Evolutionary conservation across 352 stramenopile species (phyloP).

Genomic region (Elongisporangium undulatum): DNA sequence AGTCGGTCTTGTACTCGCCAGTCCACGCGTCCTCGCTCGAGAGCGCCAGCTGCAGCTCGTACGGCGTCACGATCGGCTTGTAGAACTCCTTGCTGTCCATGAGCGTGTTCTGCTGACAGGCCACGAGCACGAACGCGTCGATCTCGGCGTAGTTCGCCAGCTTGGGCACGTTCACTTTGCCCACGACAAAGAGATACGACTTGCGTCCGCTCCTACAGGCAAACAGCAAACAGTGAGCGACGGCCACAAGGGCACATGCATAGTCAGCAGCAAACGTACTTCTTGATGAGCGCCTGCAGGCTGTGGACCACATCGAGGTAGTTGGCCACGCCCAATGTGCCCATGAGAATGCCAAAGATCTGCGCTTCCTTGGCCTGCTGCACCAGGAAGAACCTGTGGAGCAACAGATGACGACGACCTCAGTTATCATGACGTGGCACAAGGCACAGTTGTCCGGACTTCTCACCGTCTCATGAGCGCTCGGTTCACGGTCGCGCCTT

Average conservation of each 20-base stretch:
- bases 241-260: not conserved
- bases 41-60: constrained; percentile 94
- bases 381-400: constrained; percentile 69
- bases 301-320: constrained; percentile 91
- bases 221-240: constrained; percentile 3
- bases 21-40: constrained; percentile 85
- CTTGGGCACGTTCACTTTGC: constrained; percentile 97
- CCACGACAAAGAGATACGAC: constrained; percentile 96
- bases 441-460: not conserved
- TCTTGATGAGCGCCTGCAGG: constrained; percentile 85
- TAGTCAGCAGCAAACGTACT: constrained; percentile 31
- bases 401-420: not conserved
- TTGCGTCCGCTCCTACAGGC: constrained; percentile 84
- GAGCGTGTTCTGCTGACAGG: constrained; percentile 94
- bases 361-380: constrained; percentile 93
- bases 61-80: constrained; percentile 92
- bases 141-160: constrained; percentile 97
- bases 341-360: constrained; percentile 96
- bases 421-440: not conserved
- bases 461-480: constrained; percentile 56
- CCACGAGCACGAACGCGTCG: constrained; percentile 96
- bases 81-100: constrained; percentile 92
- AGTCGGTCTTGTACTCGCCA: constrained; percentile 80
- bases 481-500: constrained; percentile 64
- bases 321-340: constrained; percentile 89